A percentile compares a stretch with the other conserved stretches of the same genome.
phyloP scores from a whole-genome alignment of 1,284 basidiomycete species.

The Inonotus hispidus region DNA sequence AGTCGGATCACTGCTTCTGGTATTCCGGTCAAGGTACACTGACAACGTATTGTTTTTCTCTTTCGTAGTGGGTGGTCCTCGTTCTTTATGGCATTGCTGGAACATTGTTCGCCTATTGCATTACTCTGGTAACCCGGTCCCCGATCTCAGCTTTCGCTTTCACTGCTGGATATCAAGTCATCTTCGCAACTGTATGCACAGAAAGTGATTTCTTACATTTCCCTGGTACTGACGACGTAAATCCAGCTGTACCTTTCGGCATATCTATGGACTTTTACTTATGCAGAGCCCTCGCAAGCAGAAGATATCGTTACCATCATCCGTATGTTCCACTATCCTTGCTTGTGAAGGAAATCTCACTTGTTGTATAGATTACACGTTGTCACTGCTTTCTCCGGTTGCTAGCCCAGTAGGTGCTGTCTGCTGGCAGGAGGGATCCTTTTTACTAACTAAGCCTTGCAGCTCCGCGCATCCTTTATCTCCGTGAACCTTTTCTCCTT shows the following conservation, averaged over 20 bases:
- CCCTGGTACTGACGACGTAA: neutral
- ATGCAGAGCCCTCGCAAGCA: slow-evolving; percentile 56
- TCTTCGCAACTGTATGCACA: slow-evolving; percentile 59
- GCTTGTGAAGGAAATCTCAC: neutral
- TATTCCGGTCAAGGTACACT: neutral
- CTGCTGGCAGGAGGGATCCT: neutral
- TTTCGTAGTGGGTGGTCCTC: slow-evolving; percentile 63
- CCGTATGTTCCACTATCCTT: slow-evolving; percentile 33
- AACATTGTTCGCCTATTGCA: slow-evolving; percentile 63
- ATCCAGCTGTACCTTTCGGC: slow-evolving; percentile 53
- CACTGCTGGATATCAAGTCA: slow-evolving; percentile 69
- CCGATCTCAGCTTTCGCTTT: slow-evolving; percentile 72
- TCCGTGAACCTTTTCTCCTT: slow-evolving; percentile 75
- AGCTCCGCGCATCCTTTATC: slow-evolving; percentile 62
- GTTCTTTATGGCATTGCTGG: slow-evolving; percentile 67
- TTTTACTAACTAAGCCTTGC: slow-evolving; percentile 13
- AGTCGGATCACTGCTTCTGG: slow-evolving; percentile 25
- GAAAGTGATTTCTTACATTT: neutral
- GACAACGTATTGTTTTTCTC: neutral
- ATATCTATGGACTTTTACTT: slow-evolving; percentile 67
- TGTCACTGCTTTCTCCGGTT: slow-evolving; percentile 64
- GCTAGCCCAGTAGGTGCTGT: slow-evolving; percentile 54
- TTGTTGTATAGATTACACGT: slow-evolving; percentile 47
- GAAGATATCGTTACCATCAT: slow-evolving; percentile 52
- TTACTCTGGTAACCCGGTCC: slow-evolving; percentile 57